Conservation (phyloP, 176 grass and related monocot species). For the maize (Zea mays) region DNA sequence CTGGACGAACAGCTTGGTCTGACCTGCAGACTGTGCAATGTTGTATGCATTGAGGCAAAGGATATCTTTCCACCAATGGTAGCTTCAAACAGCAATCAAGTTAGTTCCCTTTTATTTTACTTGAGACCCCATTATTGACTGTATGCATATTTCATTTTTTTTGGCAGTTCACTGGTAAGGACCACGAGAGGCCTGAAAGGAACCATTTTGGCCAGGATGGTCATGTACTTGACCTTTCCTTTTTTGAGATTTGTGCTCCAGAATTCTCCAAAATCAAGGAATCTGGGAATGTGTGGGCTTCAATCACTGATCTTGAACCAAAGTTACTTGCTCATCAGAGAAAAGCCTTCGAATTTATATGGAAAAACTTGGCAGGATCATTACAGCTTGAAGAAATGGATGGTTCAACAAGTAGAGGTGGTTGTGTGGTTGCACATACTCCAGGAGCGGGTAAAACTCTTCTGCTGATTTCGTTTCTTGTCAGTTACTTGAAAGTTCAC, state of each 20-base stretch:
- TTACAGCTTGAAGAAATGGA: conserved; percentile 60
- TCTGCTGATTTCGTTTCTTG: conserved; percentile 71
- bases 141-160: no score
- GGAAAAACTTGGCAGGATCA: conserved; percentile 68
- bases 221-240: conserved; percentile 41
- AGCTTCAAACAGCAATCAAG: conserved; percentile 27
- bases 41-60: conserved; percentile 66
- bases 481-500: conserved; percentile 78
- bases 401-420: conserved; percentile 51
- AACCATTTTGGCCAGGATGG: conserved; percentile 21
- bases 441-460: conserved; percentile 90
- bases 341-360: conserved; percentile 89
- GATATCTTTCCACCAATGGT: conserved; percentile 76
- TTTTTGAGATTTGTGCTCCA: conserved; percentile 33
- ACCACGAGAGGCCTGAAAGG: conserved; percentile 38
- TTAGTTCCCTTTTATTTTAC: not conserved
- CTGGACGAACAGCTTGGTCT: conserved; percentile 67
- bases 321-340: conserved; percentile 73
- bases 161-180: conserved; percentile 43
- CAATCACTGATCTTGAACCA: conserved; percentile 57
- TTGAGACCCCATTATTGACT: not conserved
- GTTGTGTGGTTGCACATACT: conserved; percentile 89
- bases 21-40: conserved; percentile 60
- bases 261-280: conserved; percentile 42
- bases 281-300: conserved; percentile 62